These are phyloP conservation scores for Tolypocladium cylindrosporum DNA, from an alignment of 2,329 filamentous ascomycete genomes.

Conservation along the genomic window DNA sequence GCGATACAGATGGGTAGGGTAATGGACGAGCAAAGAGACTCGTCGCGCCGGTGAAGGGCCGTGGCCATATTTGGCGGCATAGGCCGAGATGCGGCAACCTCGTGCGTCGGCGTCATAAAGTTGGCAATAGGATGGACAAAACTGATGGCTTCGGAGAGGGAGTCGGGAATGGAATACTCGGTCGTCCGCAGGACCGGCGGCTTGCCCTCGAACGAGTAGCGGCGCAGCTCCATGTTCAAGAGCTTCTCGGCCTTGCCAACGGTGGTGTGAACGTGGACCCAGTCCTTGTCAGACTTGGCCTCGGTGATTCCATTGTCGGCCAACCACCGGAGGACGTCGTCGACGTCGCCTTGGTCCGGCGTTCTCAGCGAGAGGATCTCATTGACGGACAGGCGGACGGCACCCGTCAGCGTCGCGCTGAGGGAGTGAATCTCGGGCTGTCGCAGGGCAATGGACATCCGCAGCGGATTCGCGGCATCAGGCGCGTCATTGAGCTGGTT, in stretches of 20 bases:
- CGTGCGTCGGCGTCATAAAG: constrained; percentile 34
- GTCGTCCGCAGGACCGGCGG: constrained; percentile 30
- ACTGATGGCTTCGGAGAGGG: constrained; percentile 26
- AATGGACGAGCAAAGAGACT: constrained; percentile 1
- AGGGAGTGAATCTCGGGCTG: constrained; percentile 19
- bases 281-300: constrained; percentile 23
- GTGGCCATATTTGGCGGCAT: neutral
- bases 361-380: constrained; percentile 26
- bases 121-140: constrained; percentile 39
- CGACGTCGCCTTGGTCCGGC: constrained; percentile 21
- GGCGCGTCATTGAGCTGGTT: constrained; percentile 11
- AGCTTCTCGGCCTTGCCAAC: constrained; percentile 27
- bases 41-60: neutral
- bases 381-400: constrained; percentile 21
- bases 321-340: constrained; percentile 32
- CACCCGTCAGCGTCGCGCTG: constrained; percentile 12
- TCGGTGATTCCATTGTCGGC: constrained; percentile 23
- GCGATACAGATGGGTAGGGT: constrained; percentile 30
- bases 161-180: constrained; percentile 32
- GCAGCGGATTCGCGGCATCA: constrained; percentile 13
- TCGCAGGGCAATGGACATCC: constrained; percentile 21
- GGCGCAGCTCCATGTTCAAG: constrained; percentile 28
- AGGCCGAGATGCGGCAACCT: constrained; percentile 8
- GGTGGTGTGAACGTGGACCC: constrained; percentile 32
- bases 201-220: constrained; percentile 29